These are phyloP conservation scores for Aspergillaceae sp. DNA, from an alignment of 2,329 filamentous ascomycete species.

Conservation along the genomic window DNA sequence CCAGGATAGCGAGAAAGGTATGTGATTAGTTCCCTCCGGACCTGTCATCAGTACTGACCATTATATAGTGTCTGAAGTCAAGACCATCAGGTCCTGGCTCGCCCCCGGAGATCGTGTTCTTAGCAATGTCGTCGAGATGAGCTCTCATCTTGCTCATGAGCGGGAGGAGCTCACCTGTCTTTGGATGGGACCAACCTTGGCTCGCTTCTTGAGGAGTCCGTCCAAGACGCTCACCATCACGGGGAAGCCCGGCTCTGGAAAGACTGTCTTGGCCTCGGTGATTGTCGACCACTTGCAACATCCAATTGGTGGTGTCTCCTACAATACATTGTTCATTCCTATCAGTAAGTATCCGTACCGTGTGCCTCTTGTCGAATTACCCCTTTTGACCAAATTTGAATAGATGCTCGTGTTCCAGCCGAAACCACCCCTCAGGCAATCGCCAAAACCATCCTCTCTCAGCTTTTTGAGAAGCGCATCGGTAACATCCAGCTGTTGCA, in stretches of 20 bases:
- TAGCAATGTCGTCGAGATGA: conserved; percentile 36
- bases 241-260: conserved; percentile 32
- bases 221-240: conserved; percentile 40
- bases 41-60: not conserved
- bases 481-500: conserved; percentile 32
- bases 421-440: conserved; percentile 24
- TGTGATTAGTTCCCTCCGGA: not conserved
- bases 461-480: conserved; percentile 32
- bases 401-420: conserved; percentile 16
- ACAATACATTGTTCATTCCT: conserved; percentile 29
- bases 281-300: conserved; percentile 33
- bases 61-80: conserved; percentile 20
- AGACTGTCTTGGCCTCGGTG: conserved; percentile 31
- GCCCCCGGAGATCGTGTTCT: conserved; percentile 41
- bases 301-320: conserved; percentile 26
- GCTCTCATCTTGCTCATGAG: conserved; percentile 32
- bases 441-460: conserved; percentile 28
- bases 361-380: too few relatives aligned
- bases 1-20: conserved; percentile 20
- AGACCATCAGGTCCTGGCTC: conserved; percentile 31
- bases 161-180: conserved; percentile 47
- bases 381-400: too few relatives aligned
- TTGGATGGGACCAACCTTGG: conserved; percentile 44
- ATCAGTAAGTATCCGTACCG: conserved; percentile 18
- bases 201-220: conserved; percentile 41